A percentile compares a stretch with the other conserved stretches of the same genome.
Conservation (phyloP, 768 basidiomycete genomes). For the Panaeolus papilionaceus region DNA sequence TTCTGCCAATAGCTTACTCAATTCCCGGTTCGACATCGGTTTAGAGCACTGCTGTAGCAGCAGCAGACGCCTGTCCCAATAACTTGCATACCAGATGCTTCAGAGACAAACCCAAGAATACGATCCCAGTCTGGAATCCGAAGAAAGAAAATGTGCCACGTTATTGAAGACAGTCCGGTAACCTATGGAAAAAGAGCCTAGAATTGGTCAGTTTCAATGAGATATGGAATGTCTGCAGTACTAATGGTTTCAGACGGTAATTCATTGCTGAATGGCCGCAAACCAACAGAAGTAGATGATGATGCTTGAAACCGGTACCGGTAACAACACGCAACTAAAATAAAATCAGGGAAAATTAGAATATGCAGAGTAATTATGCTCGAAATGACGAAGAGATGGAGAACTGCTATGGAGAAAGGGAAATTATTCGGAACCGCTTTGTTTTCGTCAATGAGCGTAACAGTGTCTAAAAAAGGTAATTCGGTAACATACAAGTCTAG, state of each 20-base stretch:
- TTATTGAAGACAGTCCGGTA: neutral
- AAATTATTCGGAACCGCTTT: constrained; percentile 11
- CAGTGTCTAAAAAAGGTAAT: neutral
- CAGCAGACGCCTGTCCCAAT: neutral
- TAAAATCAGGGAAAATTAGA: neutral
- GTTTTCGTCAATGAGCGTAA: neutral
- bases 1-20: neutral
- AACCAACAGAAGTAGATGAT: neutral
- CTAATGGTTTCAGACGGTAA: neutral
- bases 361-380: neutral
- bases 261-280: neutral
- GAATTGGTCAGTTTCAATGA: neutral
- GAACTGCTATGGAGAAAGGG: neutral
- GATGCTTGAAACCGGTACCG: neutral
- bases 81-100: neutral
- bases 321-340: neutral
- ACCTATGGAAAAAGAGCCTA: neutral
- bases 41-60: neutral
- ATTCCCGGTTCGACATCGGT: neutral
- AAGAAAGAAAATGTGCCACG: neutral
- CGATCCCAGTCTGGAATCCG: neutral
- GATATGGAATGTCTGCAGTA: neutral
- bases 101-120: neutral
- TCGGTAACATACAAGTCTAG: neutral
- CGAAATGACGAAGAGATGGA: constrained; percentile 13